phyloP scores from a whole-genome alignment of 768 basidiomycete genomes.

The Tylopilus cervinicoccineus region DNA sequence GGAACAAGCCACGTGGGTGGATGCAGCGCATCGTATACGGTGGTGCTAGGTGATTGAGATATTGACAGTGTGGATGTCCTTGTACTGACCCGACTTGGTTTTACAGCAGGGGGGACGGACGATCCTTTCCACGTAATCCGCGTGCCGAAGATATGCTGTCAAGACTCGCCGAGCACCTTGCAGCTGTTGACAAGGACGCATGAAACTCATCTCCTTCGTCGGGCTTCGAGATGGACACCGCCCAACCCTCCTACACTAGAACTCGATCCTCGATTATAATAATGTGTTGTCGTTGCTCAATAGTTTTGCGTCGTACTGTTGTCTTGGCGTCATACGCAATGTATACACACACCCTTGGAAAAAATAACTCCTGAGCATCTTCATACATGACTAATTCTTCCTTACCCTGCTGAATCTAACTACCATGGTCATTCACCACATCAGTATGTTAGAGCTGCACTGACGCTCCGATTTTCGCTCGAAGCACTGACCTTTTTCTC shows the following conservation, averaged over 20 bases:
- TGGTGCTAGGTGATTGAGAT: conserved; percentile 54
- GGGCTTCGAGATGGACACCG: background rate
- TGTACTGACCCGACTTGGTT: background rate
- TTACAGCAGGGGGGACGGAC: conserved; percentile 61
- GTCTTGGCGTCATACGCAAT: background rate
- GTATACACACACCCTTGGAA: background rate
- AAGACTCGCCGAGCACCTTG: conserved; percentile 60
- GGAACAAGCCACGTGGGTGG: conserved; percentile 50
- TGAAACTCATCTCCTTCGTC: conserved; percentile 16
- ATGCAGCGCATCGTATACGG: conserved; percentile 52
- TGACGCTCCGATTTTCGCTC: too few relatives aligned
- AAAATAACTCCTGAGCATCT: background rate
- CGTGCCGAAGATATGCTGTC: conserved; percentile 61
- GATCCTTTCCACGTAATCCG: conserved; percentile 63
- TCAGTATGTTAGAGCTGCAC: too few relatives aligned
- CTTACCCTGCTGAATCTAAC: too few relatives aligned
- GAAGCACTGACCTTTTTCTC: too few relatives aligned
- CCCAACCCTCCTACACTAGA: background rate
- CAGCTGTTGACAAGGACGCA: conserved; percentile 49
- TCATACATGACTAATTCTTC: too few relatives aligned
- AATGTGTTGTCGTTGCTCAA: conserved; percentile 7
- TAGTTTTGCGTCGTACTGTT: conserved; percentile 5
- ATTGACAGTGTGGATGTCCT: background rate
- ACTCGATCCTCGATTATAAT: background rate
- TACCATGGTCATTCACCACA: conserved; percentile 20